Conservation (phyloP, 345 rosid species). For the Bretschneidera sinensis region DNA sequence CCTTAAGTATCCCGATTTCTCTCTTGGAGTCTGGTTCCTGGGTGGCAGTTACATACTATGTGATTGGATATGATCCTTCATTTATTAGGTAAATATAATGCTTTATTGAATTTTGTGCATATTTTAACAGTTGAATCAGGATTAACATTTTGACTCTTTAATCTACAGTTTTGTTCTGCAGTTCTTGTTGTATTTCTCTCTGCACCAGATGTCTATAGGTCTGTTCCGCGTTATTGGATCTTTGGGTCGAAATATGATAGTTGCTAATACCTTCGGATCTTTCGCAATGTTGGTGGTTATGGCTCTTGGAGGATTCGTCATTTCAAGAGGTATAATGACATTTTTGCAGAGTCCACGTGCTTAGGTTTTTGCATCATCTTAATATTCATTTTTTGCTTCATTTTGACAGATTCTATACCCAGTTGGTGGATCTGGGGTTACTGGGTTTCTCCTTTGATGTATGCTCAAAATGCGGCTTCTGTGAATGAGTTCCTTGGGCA, state of each 20-base stretch:
- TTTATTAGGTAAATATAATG: conserved; percentile 49
- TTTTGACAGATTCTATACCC: conserved; percentile 72
- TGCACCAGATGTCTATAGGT: conserved; percentile 91
- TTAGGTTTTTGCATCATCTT: conserved; percentile 9
- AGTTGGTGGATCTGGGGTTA: conserved; percentile 99
- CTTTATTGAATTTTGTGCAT: conserved; percentile 13
- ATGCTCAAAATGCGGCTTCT: conserved; percentile 95
- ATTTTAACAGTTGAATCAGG: conserved; percentile 4
- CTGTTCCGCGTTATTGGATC: conserved; percentile 98
- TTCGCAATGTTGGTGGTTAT: conserved; percentile 96
- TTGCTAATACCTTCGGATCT: conserved; percentile 95
- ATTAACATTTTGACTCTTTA: conserved; percentile 21
- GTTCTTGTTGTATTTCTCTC: conserved; percentile 72
- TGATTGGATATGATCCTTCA: conserved; percentile 86
- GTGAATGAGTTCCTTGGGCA: conserved; percentile 92
- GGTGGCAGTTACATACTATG: conserved; percentile 87
- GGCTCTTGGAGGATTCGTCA: conserved; percentile 95
- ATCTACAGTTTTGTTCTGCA: conserved; percentile 79
- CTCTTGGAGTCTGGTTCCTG: conserved; percentile 87
- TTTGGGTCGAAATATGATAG: conserved; percentile 90
- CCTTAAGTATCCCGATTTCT: conserved; percentile 81
- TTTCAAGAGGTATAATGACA: conserved; percentile 66
- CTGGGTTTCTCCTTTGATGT: conserved; percentile 96
- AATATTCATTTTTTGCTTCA: conserved; percentile 17
- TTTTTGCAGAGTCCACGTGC: conserved; percentile 2